A percentile compares a stretch with the other conserved stretches of the same genome.
phyloP scores from a whole-genome alignment of 345 rosid species.

The Orychophragmus violaceus region DNA sequence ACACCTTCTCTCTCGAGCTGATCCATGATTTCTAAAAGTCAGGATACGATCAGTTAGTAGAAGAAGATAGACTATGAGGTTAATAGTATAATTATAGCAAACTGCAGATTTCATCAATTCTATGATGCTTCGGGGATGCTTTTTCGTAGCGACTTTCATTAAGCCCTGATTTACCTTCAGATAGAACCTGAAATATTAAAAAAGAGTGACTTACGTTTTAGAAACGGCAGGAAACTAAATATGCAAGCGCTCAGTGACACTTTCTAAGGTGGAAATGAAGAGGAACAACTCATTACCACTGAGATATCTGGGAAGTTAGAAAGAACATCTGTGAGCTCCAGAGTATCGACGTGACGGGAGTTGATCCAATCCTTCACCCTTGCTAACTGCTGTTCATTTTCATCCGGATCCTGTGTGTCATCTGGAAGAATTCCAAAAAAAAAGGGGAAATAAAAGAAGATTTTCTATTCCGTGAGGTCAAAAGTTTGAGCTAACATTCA shows the following conservation, averaged over 20 bases:
- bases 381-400: conserved; percentile 69
- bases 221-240: conserved; percentile 2
- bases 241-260: background rate
- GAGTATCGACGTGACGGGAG: conserved; percentile 39
- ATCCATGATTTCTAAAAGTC: conserved; percentile 70
- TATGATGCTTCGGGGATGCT: background rate
- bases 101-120: background rate
- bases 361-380: conserved; percentile 83
- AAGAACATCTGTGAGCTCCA: conserved; percentile 69
- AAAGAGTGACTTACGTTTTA: conserved; percentile 4
- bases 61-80: conserved; percentile 10
- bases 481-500: conserved; percentile 15
- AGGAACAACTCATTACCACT: conserved; percentile 38
- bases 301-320: conserved; percentile 83
- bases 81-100: background rate
- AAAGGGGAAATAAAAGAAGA: conserved; percentile 1
- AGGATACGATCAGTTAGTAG: conserved; percentile 10
- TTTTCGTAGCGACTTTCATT: conserved; percentile 1
- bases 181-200: conserved; percentile 54
- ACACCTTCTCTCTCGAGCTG: conserved; percentile 67
- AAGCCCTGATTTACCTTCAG: conserved; percentile 54
- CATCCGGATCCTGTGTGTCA: conserved; percentile 76
- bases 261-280: background rate
- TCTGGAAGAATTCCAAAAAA: conserved; percentile 35
- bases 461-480: background rate